phyloP scores from a whole-genome alignment of 495 filamentous ascomycete species.

The Xanthoparmelia taractica region DNA sequence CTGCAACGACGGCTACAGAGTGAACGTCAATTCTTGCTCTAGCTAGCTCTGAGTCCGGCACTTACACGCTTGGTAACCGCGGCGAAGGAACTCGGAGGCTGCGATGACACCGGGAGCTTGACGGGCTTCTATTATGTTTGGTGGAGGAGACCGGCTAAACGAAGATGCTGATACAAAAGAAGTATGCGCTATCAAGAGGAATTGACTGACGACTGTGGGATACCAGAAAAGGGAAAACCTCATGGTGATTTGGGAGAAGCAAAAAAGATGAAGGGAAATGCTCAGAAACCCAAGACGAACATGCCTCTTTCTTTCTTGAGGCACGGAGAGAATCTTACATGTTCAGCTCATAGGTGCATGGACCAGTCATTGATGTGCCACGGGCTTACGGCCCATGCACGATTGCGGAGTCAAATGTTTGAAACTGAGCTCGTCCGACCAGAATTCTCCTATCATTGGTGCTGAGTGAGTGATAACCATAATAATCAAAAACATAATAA shows the following conservation, averaged over 20 bases:
- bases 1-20: constrained; percentile 13
- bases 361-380: too few relatives aligned
- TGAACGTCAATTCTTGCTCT: not conserved
- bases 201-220: not conserved
- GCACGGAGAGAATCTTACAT: too few relatives aligned
- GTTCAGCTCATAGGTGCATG: too few relatives aligned
- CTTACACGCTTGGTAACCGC: constrained; percentile 23
- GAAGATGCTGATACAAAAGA: not conserved
- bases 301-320: too few relatives aligned
- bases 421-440: too few relatives aligned
- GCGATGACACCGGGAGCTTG: constrained; percentile 16
- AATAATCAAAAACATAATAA: too few relatives aligned
- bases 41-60: not conserved
- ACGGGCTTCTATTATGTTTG: constrained; percentile 1
- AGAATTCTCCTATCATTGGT: too few relatives aligned
- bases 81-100: constrained; percentile 17
- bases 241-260: not conserved
- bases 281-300: not conserved
- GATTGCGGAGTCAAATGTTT: too few relatives aligned
- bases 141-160: not conserved
- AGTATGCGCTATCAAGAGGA: not conserved
- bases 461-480: too few relatives aligned
- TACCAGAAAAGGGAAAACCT: not conserved
- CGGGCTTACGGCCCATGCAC: too few relatives aligned
- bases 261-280: too few relatives aligned